phyloP scores from a whole-genome alignment of 2,329 filamentous ascomycete species.

The Claviceps sp. region DNA sequence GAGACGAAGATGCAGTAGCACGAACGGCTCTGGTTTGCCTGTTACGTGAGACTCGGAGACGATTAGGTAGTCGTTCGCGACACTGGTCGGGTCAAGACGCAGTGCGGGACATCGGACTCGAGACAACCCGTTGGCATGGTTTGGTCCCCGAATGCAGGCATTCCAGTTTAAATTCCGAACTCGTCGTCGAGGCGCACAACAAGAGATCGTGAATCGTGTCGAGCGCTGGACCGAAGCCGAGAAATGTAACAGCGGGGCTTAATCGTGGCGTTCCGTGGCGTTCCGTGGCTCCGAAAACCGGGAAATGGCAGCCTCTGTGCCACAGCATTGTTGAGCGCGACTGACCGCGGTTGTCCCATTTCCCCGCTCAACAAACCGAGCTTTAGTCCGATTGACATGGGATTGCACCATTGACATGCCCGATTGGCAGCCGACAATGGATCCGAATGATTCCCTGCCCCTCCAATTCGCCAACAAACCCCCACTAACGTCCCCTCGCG shows the following conservation, averaged over 20 bases:
- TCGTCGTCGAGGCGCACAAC: too few relatives aligned
- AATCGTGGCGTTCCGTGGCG: too few relatives aligned
- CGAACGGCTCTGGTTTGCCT: not conserved
- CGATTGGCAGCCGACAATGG: too few relatives aligned
- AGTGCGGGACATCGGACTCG: slow-evolving; percentile 13
- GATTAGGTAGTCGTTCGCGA: not conserved
- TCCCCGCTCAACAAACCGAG: not conserved
- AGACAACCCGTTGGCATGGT: slow-evolving; percentile 20
- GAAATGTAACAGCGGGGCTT: too few relatives aligned
- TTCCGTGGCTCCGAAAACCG: too few relatives aligned
- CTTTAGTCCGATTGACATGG: too few relatives aligned
- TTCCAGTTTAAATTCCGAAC: slow-evolving; percentile 17
- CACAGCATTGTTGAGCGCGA: too few relatives aligned
- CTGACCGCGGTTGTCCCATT: not conserved
- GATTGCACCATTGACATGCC: not conserved
- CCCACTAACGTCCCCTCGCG: too few relatives aligned
- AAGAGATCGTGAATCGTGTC: too few relatives aligned
- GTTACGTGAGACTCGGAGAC: slow-evolving; percentile 2
- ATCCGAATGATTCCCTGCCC: too few relatives aligned
- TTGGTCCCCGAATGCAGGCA: slow-evolving; percentile 18
- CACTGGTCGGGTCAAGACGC: slow-evolving; percentile 14
- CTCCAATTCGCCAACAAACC: too few relatives aligned
- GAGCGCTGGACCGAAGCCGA: too few relatives aligned
- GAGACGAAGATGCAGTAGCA: not conserved
- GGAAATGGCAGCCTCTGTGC: not conserved